Evolutionary conservation across 129 eudicot species (phyloP), one percentile per base, ranked within the genome.

Genomic region (Flaveria trinervia): DNA sequence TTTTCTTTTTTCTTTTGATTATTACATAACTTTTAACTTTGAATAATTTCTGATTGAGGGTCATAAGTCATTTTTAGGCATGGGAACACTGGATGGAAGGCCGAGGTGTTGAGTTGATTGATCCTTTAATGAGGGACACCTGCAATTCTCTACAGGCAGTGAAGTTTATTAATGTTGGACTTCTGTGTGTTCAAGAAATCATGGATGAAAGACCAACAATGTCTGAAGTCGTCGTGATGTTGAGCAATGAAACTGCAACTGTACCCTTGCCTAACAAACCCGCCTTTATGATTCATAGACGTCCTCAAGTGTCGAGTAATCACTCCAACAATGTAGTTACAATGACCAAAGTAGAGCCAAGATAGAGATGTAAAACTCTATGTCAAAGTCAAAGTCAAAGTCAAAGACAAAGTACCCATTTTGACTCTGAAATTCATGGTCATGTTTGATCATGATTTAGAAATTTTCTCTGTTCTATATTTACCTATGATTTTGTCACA

Each of bases 51-150:
- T 51, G 51, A 70, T 23, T 76, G 61, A 71, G 5, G 74, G 78
- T 17, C 46, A 33, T 61, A n/a, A 22, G 16, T 44, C 13, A 41
- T 41, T 76, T 60, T 50, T 49, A 82, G 85, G 82, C 85, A 52
- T 77, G 85, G 85, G 79, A 82, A 56, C 56, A 65, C 68, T 77
- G 82, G 85, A 77, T 70, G 77, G 74, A 77, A 14, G 78, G 75
- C 36, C 71, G 70, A 71, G 55, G 76, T 71, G 62, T 30, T 12
- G 85, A 77, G 44, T 71, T 77, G 28, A 55, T 82, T 7, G 85
- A 82, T 71, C 79, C 69, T n/a, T 65, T 41, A 44, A 56, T 77
- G 62, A 77, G 73, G 39, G 79, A 72, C 18, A 54, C 45, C 10
- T 30, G 77, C 49, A 28, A 77, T 46, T 26, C 56, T 62, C 26